phyloP scores from a whole-genome alignment of 257 asterid species.

The Rauvolfia tetraphylla region DNA sequence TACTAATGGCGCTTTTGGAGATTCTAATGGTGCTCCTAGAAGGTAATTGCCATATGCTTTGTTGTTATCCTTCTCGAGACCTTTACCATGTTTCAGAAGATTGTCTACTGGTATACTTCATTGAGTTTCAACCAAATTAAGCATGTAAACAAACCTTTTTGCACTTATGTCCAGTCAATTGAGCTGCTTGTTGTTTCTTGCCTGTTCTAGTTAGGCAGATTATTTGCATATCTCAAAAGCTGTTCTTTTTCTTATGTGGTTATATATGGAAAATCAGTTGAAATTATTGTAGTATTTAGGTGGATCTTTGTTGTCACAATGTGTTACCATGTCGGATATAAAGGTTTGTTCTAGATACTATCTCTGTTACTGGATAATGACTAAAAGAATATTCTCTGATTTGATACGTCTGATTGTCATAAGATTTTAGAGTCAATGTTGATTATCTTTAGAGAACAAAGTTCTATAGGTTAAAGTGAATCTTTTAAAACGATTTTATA shows the following conservation, averaged over 20 bases:
- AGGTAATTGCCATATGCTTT: slow-evolving; percentile 25
- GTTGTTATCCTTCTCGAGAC: neutral
- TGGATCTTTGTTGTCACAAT: neutral
- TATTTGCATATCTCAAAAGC: neutral
- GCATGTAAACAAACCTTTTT: too few species aligned
- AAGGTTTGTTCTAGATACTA: too few species aligned
- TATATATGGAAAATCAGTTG: neutral
- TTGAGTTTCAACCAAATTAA: neutral
- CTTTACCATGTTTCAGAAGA: neutral
- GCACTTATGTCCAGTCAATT: neutral
- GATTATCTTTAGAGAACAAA: neutral
- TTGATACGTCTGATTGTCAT: neutral
- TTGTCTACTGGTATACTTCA: neutral
- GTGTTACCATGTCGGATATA: neutral
- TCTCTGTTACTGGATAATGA: too few species aligned
- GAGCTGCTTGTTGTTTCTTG: neutral
- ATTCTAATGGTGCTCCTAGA: slow-evolving; percentile 32
- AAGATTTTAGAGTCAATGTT: too few species aligned
- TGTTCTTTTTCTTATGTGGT: neutral
- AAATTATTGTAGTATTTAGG: neutral
- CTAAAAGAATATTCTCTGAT: too few species aligned
- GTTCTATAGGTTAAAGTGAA: neutral
- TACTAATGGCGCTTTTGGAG: slow-evolving; percentile 32
- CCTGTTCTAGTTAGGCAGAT: neutral
- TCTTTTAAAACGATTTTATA: neutral